These are phyloP conservation scores for Pyrenophora tritici-repentis DNA, from an alignment of 2,329 filamentous ascomycete genomes.

Conservation along the genomic window DNA sequence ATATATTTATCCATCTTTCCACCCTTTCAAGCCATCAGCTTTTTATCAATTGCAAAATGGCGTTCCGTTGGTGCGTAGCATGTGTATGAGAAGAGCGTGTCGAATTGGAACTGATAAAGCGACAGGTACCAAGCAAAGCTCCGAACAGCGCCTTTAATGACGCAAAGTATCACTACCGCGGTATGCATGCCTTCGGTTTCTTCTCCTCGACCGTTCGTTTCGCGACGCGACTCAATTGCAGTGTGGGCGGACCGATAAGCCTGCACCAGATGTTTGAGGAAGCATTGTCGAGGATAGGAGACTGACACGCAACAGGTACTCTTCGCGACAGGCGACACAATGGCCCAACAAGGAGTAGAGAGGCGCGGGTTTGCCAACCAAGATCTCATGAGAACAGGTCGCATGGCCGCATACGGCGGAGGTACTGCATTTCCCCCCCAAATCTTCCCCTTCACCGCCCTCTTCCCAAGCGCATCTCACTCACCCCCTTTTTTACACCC, in stretches of 20 bases:
- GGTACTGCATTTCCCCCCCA: slow-evolving; percentile 56
- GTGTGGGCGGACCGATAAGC: neutral
- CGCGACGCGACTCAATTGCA: neutral
- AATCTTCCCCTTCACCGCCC: neutral
- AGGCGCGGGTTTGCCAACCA: slow-evolving; percentile 77
- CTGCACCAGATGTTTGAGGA: neutral
- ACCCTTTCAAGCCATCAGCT: neutral
- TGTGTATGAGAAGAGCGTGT: neutral
- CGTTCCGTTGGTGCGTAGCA: slow-evolving; percentile 13
- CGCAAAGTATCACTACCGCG: slow-evolving; percentile 86
- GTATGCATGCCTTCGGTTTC: slow-evolving; percentile 42
- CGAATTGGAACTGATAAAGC: slow-evolving; percentile 3
- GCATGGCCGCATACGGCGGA: slow-evolving; percentile 82
- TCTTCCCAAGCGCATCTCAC: neutral
- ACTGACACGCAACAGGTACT: slow-evolving; percentile 62
- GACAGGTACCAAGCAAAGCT: slow-evolving; percentile 85
- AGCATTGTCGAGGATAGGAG: neutral
- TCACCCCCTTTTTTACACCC: slow-evolving; percentile 3
- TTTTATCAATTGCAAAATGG: slow-evolving; percentile 7
- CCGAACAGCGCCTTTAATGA: slow-evolving; percentile 80
- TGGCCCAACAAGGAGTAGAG: slow-evolving; percentile 91
- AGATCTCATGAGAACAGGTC: slow-evolving; percentile 68
- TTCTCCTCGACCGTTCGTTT: neutral
- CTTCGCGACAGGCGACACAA: slow-evolving; percentile 87
- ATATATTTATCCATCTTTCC: neutral